Evolutionary conservation across 352 stramenopile genomes (phyloP).

Genomic region (Phytophthora crassamura): DNA sequence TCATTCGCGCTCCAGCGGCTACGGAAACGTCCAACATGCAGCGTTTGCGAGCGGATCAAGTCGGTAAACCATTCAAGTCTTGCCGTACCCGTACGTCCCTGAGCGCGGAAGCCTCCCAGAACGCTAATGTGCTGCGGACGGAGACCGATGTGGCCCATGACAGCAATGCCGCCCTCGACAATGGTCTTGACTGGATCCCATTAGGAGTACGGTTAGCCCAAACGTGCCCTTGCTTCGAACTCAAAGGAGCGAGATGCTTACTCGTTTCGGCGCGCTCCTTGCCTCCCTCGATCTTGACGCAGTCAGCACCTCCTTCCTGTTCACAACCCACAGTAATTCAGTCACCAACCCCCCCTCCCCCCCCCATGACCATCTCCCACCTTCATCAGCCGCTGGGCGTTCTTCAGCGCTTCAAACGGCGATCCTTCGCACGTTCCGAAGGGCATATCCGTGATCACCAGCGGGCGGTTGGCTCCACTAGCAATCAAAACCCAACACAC

Average conservation of each 20-base stretch:
- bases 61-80: too few species aligned
- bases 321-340: not conserved
- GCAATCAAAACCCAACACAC: not conserved
- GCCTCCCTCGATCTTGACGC: conserved; percentile 99
- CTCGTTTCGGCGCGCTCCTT: conserved; percentile 76
- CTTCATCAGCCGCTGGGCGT: conserved; percentile 95
- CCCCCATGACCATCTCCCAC: conserved; percentile 12
- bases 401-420: conserved; percentile 92
- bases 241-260: conserved; percentile 23
- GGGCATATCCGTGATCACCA: conserved; percentile 98
- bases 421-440: conserved; percentile 97
- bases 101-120: conserved; percentile 96
- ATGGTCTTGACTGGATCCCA: conserved; percentile 64
- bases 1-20: conserved; percentile 84
- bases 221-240: not conserved
- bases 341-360: not conserved
- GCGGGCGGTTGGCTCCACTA: conserved; percentile 80
- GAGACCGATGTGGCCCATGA: conserved; percentile 98
- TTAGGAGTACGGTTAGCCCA: not conserved
- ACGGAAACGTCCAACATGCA: not conserved
- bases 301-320: conserved; percentile 96
- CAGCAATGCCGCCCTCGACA: conserved; percentile 91
- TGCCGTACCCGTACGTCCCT: conserved; percentile 92
- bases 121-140: conserved; percentile 97
- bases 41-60: too few species aligned